Evolutionary conservation across 2,329 filamentous ascomycete genomes (phyloP), one percentile per base, ranked within the genome.

Genomic region (Phialemoniopsis sp.): DNA sequence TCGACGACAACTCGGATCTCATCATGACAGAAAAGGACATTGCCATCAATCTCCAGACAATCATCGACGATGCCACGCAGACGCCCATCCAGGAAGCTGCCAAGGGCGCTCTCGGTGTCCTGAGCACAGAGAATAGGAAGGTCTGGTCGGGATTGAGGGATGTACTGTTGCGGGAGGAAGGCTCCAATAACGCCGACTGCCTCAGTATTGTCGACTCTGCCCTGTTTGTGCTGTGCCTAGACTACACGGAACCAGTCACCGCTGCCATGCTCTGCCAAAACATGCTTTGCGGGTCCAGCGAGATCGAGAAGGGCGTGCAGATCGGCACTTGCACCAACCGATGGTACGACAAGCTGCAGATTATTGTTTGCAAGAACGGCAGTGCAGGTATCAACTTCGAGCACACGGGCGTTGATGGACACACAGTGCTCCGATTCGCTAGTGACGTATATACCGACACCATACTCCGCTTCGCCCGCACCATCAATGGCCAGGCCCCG

Each of bases 341-440:
- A 45, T 98, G 93, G 93, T 98, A 98, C 57, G 93, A 98, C 67
- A 98, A 98, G 68, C 73, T 98, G 35, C 93, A 98, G 59, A 96
- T 98, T 46, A 97, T 98, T 39, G 93, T 98, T 37, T 97, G 93
- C 73, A 95, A 95, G 68, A 98, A 97, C 63, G 93, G 93, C 41
- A 95, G 89, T 56, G 93, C 93, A 0, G 93, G 93, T 6, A 97
- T 98, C 78, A 98, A 98, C 66, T 97, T 98, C 54, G 93, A 98
- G 62, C 93, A 98, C 57, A 98, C 93, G 1, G 93, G 93, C 49
- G 91, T 98, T 5, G 93, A 98, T 55, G 93, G 93, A 2, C 93
- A 98, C 59, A 98, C 93, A 0, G 93, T 98, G 16, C 76, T 98
- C 38, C 85, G 93, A 6, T 97, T 98, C 53, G 93, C 93, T 13